Evolutionary conservation across 371 early-diverging fungal species (phyloP), one percentile per base, ranked within the genome.

Genomic region (Mortierella sp.): DNA sequence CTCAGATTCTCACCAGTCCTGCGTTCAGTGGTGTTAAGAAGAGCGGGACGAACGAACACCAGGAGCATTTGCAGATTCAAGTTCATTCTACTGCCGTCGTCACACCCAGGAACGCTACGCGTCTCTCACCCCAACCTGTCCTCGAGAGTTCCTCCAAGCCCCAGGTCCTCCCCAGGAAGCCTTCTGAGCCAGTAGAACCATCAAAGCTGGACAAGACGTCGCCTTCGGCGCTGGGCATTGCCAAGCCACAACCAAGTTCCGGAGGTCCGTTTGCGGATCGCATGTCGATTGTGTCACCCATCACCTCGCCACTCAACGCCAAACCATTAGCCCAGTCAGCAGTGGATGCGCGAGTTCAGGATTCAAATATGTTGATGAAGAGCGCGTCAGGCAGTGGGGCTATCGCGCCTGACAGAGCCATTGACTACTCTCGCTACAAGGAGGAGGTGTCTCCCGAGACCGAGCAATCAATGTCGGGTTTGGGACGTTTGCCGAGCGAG

Each of bases 381-480:
- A 76, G 72, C 4, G 24, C 44, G 21, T 27, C 35, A 29, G 76
- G 32, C 4, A 4, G 24, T 48, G n/a, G 12, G 27, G 46, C 60
- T 21, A 21, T 14, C 27, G 35, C 7, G 0, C n/a, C 56, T 24
- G 75, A 77, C 12, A 68, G 48, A 54, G 8, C 56, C 0, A 77
- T 77, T 54, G 75, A 83, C 32, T 75, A 80, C 27, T 68, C 55
- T 27, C 76, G 72, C 8, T 70, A 75, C 56, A 80, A 84, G 70
- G 80, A 71, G 44, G 80, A 80, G 14, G 65, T 80, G 27, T 48
- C 72, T 10, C 18, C 41, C 48, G 41, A 51, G 18, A 32, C 43
- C 55, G n/a, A 74, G 29, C 58, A 44, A 35, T 18, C 72, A 29
- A 65, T 72, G 55, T 18, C 71, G 60, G 35, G 41, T 24, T 38